Evolutionary conservation across 2,329 filamentous ascomycete species (phyloP), one percentile per base, ranked within the genome.

Genomic region (Arthrobotrys sinensis): DNA sequence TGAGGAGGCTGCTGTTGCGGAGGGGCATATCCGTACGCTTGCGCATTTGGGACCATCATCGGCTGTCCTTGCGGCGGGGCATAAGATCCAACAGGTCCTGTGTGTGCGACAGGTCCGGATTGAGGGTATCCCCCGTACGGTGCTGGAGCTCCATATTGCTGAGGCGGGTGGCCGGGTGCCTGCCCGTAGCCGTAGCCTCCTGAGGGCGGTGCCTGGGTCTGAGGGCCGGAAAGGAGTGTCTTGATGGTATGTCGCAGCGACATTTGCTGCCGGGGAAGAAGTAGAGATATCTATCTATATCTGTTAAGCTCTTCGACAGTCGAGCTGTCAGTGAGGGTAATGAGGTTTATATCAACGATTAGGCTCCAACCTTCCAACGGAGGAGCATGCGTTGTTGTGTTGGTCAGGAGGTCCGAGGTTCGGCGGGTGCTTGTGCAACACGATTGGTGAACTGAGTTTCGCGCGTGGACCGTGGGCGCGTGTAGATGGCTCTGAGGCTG

Each of bases 201-300:
- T 3, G 43, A 0, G 0, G 32, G 34, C 21, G 53, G 32, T 10
- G 60, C 66, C 43, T 77, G 73, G 4, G 73, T 70, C 28, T 77
- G 73, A 36, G 73, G 73, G 6, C 73, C 73, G 32, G 14, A 45
- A 12, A 77, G 57, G n/a, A 77, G 66, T 3, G 73, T 40, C 50
- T 65, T 69, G 38, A 77, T 60, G 24, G 73, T 77, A 62, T 77
- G 73, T n/a, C 73, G 40, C 2, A 77, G 66, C 21, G 73, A 77
- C 73, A 77, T 77, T 38, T 43, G 53, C 19, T 32, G 38, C 34
- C 10, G n/a, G 28, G 3, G 11, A n/a, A n/a, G n/a, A n/a, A n/a
- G n/a, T n/a, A n/a, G n/a, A n/a, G n/a, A n/a, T n/a, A n/a, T n/a
- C n/a, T n/a, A n/a, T n/a, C n/a, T n/a, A n/a, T n/a, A n/a, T n/a